phyloP scores from a whole-genome alignment of 2,329 filamentous ascomycete species.

The Aspergillus sp. region DNA sequence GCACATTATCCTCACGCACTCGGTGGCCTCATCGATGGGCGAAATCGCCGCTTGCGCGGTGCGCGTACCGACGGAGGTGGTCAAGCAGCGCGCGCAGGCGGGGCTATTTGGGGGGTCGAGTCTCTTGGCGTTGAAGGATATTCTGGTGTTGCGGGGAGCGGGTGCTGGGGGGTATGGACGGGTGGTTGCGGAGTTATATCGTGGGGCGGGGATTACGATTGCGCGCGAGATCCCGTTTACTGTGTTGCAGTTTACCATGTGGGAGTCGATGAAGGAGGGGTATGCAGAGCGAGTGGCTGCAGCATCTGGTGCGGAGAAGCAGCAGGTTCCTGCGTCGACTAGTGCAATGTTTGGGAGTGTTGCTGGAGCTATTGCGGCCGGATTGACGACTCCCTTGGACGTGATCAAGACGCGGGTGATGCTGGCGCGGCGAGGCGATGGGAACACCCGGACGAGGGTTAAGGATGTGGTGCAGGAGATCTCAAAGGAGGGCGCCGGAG shows the following conservation, averaged over 20 bases:
- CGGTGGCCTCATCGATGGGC: constrained; percentile 74
- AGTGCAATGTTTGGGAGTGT: constrained; percentile 78
- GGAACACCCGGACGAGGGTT: constrained; percentile 27
- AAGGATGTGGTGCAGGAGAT: constrained; percentile 55
- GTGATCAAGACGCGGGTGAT: constrained; percentile 96
- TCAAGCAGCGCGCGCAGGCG: constrained; percentile 95
- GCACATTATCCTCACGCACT: constrained; percentile 53
- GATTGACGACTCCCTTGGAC: constrained; percentile 83
- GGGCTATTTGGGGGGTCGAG: constrained; percentile 67
- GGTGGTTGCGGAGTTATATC: constrained; percentile 77
- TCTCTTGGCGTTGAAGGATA: constrained; percentile 58
- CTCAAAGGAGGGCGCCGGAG: constrained; percentile 42
- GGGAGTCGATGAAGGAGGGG: constrained; percentile 75
- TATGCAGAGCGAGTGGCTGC: constrained; percentile 30
- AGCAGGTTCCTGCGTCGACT: constrained; percentile 59
- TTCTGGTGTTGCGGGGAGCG: constrained; percentile 44
- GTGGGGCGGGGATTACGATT: constrained; percentile 86
- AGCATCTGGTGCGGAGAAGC: constrained; percentile 29
- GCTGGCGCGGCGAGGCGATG: constrained; percentile 63
- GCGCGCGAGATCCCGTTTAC: constrained; percentile 96
- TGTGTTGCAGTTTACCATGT: constrained; percentile 92
- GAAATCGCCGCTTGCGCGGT: constrained; percentile 90
- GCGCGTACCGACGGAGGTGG: constrained; percentile 87
- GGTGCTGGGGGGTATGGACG: constrained; percentile 38
- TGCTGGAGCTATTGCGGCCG: constrained; percentile 78